Base-by-base conservation (phyloP, 768 basidiomycete species). In the Russula earlei region DNA sequence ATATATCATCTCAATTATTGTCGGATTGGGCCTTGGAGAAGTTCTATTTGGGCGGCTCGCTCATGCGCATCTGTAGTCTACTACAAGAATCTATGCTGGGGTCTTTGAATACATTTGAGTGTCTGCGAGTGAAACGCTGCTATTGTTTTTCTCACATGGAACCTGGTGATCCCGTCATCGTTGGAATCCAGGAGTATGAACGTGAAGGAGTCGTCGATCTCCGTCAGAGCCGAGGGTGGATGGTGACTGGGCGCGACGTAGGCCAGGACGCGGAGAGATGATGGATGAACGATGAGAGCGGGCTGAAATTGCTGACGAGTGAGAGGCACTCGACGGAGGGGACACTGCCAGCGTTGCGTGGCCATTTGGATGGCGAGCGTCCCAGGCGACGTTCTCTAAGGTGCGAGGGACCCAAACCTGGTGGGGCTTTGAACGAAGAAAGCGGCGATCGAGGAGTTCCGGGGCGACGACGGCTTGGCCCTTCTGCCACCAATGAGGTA, bases 1-100 rank as follows among this genome's bases (percentile, higher is more conserved):
- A 25, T 94, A 80, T 65, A 75, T 93, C 54, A 78, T 93, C 33
- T 75, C 84, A 11, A 79, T 92, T 58, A 66, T 91, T 14, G 52
- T 80, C 2, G 91, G 91, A 1, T 70, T 85, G 29, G 85, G 81
- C 9, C 67, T 86, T 17, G 92, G 91, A 11, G 91, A 94, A 71
- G 68, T 81, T 17, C 53, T 83, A 31, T 87, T 89, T 62, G 85
- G 85, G 9, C 74, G 85, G 54, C 69, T 82, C 37, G 75, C 70
- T 17, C 25, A 12, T 36, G 27, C 24, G 22, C 58, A 40, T 6
- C 37, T 49, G 20, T 62, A 62, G 33, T 50, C 34, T 36, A 49
- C 22, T 46, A 22, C n/a, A n/a, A n/a, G 4, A 17, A 6, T 3
- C 29, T 31, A 15, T 11, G 5, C 12, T 1, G 5, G 37, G 12